These are phyloP conservation scores for Aspergillus melleus DNA, from an alignment of 2,329 filamentous ascomycete species.

Conservation along the genomic window DNA sequence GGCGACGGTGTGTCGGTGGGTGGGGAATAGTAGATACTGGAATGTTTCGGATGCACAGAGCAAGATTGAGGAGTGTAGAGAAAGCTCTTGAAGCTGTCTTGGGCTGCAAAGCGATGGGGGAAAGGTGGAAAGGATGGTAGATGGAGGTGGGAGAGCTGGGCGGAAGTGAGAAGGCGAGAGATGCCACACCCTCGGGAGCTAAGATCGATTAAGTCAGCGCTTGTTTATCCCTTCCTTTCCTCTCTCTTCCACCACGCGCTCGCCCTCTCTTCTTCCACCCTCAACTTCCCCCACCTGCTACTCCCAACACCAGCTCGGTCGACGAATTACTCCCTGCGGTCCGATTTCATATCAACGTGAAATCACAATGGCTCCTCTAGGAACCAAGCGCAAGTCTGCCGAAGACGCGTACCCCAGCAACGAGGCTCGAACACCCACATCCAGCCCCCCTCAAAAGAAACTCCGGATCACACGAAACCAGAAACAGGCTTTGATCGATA, in stretches of 20 bases:
- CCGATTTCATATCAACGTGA: background rate
- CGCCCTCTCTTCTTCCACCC: slow-evolving; percentile 8
- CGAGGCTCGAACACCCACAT: slow-evolving; percentile 44
- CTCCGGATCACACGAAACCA: slow-evolving; percentile 66
- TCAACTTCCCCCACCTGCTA: background rate
- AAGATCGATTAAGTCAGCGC: slow-evolving; percentile 29
- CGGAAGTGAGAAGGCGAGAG: slow-evolving; percentile 25
- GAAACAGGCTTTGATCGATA: slow-evolving; percentile 85
- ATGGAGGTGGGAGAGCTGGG: slow-evolving; percentile 28
- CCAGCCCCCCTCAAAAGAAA: slow-evolving; percentile 65
- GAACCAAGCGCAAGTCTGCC: slow-evolving; percentile 43
- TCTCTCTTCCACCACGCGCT: slow-evolving; percentile 15
- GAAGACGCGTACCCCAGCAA: slow-evolving; percentile 48
- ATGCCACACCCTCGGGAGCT: slow-evolving; percentile 24
- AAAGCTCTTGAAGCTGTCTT: background rate
- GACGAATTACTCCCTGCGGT: background rate
- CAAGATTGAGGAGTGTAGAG: background rate
- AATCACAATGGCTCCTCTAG: slow-evolving; percentile 37
- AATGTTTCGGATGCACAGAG: background rate
- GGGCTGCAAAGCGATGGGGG: slow-evolving; percentile 10
- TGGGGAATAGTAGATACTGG: slow-evolving; percentile 2
- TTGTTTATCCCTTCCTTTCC: slow-evolving; percentile 43
- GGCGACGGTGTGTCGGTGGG: slow-evolving; percentile 36
- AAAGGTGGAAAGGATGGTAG: slow-evolving; percentile 12
- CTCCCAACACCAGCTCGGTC: background rate